phyloP scores from a whole-genome alignment of 331 rosid species.

The Malus hybrid region DNA sequence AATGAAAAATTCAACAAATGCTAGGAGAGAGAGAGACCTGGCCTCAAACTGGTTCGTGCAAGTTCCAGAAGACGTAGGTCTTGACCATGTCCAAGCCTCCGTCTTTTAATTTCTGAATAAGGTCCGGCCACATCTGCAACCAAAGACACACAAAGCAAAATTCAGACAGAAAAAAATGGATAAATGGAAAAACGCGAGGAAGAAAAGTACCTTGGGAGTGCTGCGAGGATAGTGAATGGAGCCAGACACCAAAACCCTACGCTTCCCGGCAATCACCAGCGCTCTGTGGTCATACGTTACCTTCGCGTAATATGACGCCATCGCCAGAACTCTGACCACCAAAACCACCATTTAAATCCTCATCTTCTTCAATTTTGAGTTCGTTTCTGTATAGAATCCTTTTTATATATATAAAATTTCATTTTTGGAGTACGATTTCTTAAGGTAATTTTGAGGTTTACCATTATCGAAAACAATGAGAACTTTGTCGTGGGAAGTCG shows the following conservation, averaged over 20 bases:
- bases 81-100: slow-evolving; percentile 94
- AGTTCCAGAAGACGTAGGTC: slow-evolving; percentile 89
- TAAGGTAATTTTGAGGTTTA: not conserved
- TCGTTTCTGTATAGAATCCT: not conserved
- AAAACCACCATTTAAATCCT: slow-evolving; percentile 16
- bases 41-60: slow-evolving; percentile 70
- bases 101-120: slow-evolving; percentile 79
- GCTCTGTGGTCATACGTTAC: slow-evolving; percentile 49
- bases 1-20: not conserved
- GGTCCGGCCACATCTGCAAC: slow-evolving; percentile 90
- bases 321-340: slow-evolving; percentile 33
- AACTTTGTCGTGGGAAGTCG: too few relatives aligned
- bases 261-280: slow-evolving; percentile 51
- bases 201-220: slow-evolving; percentile 62
- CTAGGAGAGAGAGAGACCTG: slow-evolving; percentile 40
- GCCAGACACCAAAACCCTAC: slow-evolving; percentile 73
- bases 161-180: not conserved
- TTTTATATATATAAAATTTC: not conserved
- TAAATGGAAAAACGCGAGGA: not conserved
- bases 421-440: not conserved
- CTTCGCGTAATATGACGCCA: slow-evolving; percentile 36
- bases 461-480: too few relatives aligned
- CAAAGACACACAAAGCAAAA: not conserved
- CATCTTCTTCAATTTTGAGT: slow-evolving; percentile 1
- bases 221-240: slow-evolving; percentile 96